Conservation (phyloP, 495 filamentous ascomycete genomes). For the Neurospora tetraspora region DNA sequence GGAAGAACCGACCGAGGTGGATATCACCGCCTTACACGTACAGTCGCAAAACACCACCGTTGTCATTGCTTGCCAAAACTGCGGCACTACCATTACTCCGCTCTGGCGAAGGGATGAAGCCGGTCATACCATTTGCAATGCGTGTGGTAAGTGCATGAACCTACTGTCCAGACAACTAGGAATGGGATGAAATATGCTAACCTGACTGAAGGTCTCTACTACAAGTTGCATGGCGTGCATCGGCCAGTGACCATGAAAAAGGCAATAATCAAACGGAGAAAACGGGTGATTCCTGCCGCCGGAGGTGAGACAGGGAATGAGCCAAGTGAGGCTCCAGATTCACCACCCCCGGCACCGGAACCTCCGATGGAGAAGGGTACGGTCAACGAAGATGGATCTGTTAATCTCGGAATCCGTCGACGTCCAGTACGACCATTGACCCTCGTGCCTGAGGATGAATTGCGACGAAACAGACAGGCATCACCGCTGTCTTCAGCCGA, state of each 20-base stretch:
- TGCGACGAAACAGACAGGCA: constrained; percentile 25
- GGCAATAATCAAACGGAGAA: constrained; percentile 88
- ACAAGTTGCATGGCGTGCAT: constrained; percentile 91
- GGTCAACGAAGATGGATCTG: constrained; percentile 44
- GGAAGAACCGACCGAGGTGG: constrained; percentile 33
- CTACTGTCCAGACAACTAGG: background rate
- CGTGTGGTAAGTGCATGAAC: constrained; percentile 69
- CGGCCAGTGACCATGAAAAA: constrained; percentile 96
- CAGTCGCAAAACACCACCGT: constrained; percentile 53
- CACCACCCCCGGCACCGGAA: constrained; percentile 29
- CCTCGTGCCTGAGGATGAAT: constrained; percentile 37
- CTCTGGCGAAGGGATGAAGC: constrained; percentile 91
- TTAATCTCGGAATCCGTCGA: constrained; percentile 51
- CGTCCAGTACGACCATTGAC: constrained; percentile 28
- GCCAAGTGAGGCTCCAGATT: constrained; percentile 33
- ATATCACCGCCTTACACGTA: constrained; percentile 36
- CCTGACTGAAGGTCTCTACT: constrained; percentile 64
- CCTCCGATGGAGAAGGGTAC: constrained; percentile 33
- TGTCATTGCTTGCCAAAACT: constrained; percentile 92
- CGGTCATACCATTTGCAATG: constrained; percentile 97
- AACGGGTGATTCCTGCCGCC: constrained; percentile 81
- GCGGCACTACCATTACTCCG: constrained; percentile 91
- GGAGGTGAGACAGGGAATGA: constrained; percentile 34
- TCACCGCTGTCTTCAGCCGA: constrained; percentile 26
- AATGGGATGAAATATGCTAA: constrained; percentile 4